Base-by-base conservation (phyloP, 352 stramenopile species). In the Phytophthora sojae region DNA sequence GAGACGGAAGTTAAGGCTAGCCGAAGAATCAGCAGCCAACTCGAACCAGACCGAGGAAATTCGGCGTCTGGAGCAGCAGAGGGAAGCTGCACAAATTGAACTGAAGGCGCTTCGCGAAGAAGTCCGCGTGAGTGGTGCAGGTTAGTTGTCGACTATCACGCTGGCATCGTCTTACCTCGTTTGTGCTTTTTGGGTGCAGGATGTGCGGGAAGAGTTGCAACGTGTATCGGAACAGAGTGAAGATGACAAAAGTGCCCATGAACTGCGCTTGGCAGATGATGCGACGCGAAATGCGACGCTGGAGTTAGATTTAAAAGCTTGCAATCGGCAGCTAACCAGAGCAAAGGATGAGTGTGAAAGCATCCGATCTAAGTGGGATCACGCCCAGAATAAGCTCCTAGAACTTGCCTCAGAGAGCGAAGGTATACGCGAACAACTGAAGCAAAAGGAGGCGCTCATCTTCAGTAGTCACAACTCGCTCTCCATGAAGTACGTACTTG, bases 391-490 rank as follows among this genome's bases (percentile, higher is more conserved):
- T 45, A 91, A 90, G 56, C 58, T 92, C 14, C 75, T 82, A 1
- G 78, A 92, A 45, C 37, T 82, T 15, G 57, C 51, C 7, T 81
- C 76, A n/a, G 86, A 94, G 45, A 79, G 66, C 45, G 84, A 94
- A 44, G 70, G 74, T 59, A 57, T 93, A 23, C 85, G 84, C 26
- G 86, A 91, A 2, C 86, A 95, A 54, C 53, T 94, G 9, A 91
- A 90, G 60, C 88, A 94, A 65, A 93, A 93, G 49, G 88, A 93
- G 12, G 51, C 76, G 9, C 72, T 91, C n/a, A 71, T 91, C 25
- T 67, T 88, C 29, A 85, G 65, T 54, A 92, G 76, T 47, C 88
- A 95, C 67, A 87, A 82, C 58, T 64, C 81, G 5, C 56, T 88
- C 30, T 78, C 77, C 1, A 61, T 71, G 52, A 93, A 90, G 86